Evolutionary conservation across 495 filamentous ascomycete genomes (phyloP).

Genomic region (Amorphotheca resinae): DNA sequence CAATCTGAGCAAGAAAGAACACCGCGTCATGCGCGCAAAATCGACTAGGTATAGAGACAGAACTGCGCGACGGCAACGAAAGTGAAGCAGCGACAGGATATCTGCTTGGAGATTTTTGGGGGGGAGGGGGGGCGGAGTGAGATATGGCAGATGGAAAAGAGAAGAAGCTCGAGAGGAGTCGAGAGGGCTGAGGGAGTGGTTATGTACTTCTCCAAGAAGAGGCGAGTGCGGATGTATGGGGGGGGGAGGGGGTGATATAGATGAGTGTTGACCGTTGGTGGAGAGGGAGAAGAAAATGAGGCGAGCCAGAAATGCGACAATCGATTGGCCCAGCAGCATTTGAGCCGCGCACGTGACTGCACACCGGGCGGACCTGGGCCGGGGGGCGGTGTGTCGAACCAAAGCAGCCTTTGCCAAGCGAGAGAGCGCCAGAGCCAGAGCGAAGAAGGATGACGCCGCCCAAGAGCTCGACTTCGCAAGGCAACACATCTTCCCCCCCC

Average conservation of each 20-base stretch:
- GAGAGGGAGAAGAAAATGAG: no score
- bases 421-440: neutral
- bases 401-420: no score
- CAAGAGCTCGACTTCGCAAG: neutral
- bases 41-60: conserved; percentile 7
- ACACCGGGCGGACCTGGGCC: no score
- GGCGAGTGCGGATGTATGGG: neutral
- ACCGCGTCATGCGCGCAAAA: conserved; percentile 11
- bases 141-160: neutral
- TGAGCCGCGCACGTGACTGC: no score
- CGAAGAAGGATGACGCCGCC: conserved; percentile 1
- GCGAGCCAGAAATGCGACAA: no score
- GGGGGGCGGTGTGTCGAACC: no score
- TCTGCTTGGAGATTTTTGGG: no score
- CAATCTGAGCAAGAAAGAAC: conserved; percentile 12
- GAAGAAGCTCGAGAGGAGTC: neutral
- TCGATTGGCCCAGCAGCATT: no score
- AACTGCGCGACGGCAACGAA: conserved; percentile 11
- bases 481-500: no score
- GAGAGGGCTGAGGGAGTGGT: neutral
- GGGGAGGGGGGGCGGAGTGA: conserved; percentile 3
- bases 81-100: conserved; percentile 10
- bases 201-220: neutral
- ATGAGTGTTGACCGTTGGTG: no score
- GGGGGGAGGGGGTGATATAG: conserved; percentile 3